Conservation (phyloP, 495 filamentous ascomycete species). For the Physcia stellaris region DNA sequence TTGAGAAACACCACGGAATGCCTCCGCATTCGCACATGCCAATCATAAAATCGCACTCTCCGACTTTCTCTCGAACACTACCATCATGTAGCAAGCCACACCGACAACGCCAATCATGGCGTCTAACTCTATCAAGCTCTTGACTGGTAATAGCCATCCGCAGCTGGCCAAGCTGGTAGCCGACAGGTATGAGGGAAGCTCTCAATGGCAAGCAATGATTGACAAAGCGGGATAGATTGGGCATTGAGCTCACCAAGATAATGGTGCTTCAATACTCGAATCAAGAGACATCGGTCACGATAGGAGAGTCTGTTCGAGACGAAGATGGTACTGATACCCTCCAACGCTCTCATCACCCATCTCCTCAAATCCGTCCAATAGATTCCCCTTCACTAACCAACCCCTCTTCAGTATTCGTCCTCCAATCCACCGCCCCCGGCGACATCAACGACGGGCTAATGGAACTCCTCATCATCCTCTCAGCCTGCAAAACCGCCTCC, state of each 20-base stretch:
- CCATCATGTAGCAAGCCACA: no score
- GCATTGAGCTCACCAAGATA: constrained; percentile 86
- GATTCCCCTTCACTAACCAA: constrained; percentile 5
- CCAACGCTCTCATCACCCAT: no score
- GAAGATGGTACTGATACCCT: constrained; percentile 62
- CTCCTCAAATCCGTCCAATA: no score
- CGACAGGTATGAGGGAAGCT: constrained; percentile 53
- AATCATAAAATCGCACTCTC: no score
- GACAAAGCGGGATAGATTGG: constrained; percentile 54
- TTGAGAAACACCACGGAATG: no score
- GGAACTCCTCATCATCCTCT: constrained; percentile 98
- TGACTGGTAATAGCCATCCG: constrained; percentile 93
- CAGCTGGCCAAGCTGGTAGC: constrained; percentile 79
- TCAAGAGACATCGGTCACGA: constrained; percentile 92
- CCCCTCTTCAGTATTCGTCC: constrained; percentile 57
- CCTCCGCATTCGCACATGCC: no score
- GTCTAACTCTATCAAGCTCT: constrained; percentile 86
- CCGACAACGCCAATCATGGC: constrained; percentile 34
- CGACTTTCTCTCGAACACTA: no score
- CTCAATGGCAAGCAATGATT: no score
- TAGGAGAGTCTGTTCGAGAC: constrained; percentile 91
- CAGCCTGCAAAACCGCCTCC: constrained; percentile 94
- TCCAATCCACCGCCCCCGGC: constrained; percentile 89
- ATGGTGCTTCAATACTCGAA: constrained; percentile 94
- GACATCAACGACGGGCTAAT: constrained; percentile 98